Base-by-base conservation (phyloP, 768 basidiomycete genomes). In the Trametes cinnabarina region DNA sequence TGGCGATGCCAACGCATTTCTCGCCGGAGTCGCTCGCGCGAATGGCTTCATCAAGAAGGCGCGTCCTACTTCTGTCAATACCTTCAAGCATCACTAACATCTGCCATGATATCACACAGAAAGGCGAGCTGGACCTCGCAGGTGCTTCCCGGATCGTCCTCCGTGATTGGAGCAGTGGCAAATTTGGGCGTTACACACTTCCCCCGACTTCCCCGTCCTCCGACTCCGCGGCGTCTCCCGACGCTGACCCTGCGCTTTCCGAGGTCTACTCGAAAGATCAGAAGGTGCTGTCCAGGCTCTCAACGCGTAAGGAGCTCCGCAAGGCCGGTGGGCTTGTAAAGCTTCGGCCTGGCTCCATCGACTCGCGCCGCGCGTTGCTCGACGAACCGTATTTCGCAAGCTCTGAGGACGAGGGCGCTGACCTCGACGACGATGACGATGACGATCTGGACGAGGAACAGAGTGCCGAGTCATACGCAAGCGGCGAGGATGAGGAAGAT, bases 161-260 rank as follows among this genome's bases (percentile, higher is more conserved):
- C 42, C 84, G 88, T 10, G 93, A 96, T 73, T 97, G 94, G 94
- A 83, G 78, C 58, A 79, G 77, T 7, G 87, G 88, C 51, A 86
- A 82, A 61, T 78, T 96, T 65, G 80, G 84, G 23, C 82, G 88
- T 58, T 94, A 89, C 73, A 84, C 88, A 5, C 71, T 77, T 47
- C 87, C 88, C 1, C 75, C 80, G 3, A 44, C 71, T 0, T 14
- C 37, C n/a, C 47, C 62, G 7, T 19, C 55, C 3, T 32, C 57
- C 2, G 25, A 57, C 12, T 26, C 62, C 9, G 22, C 58, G 4
- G 63, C 62, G 26, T 1, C 32, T 37, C 6, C 25, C 0, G 26
- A 54, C 30, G 23, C 51, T 53, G 55, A 62, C 61, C 4, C 59
- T 55, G 58, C 69, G 25, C 57, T 72, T 11, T 58, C 67, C 19